These are phyloP conservation scores for Edaphochlamys debaryana DNA, from an alignment of 139 green algal species.

Conservation along the genomic window DNA sequence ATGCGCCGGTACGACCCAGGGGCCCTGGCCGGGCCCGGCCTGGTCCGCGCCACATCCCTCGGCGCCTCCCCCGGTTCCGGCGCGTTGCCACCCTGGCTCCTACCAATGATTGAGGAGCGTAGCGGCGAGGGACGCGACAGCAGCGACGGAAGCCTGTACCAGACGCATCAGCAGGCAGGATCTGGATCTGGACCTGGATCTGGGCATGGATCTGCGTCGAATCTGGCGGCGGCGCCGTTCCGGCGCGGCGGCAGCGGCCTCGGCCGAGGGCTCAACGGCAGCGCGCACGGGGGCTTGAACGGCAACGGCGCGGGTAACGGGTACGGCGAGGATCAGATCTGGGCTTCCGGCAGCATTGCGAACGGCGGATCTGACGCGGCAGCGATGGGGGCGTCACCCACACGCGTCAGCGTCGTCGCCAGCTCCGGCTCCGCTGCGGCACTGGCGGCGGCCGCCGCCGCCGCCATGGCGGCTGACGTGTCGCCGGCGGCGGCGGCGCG, in stretches of 20 bases:
- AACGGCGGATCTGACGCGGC: too few species aligned
- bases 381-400: too few species aligned
- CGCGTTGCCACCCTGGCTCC: background rate
- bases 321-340: too few species aligned
- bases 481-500: background rate
- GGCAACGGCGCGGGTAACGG: too few species aligned
- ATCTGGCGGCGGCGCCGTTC: too few species aligned
- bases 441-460: background rate
- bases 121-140: conserved; percentile 4
- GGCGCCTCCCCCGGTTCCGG: background rate
- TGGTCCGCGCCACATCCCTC: background rate
- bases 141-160: background rate
- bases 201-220: too few species aligned
- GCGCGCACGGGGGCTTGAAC: too few species aligned
- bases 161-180: too few species aligned
- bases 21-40: background rate
- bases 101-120: conserved; percentile 7
- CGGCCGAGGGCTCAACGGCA: background rate
- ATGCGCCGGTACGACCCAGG: background rate
- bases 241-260: too few species aligned
- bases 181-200: too few species aligned
- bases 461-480: background rate
- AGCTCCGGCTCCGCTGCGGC: background rate
- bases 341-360: too few species aligned
- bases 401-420: too few species aligned